Conservation (phyloP, 2,329 filamentous ascomycete genomes). For the Beauveria brongniartii region DNA sequence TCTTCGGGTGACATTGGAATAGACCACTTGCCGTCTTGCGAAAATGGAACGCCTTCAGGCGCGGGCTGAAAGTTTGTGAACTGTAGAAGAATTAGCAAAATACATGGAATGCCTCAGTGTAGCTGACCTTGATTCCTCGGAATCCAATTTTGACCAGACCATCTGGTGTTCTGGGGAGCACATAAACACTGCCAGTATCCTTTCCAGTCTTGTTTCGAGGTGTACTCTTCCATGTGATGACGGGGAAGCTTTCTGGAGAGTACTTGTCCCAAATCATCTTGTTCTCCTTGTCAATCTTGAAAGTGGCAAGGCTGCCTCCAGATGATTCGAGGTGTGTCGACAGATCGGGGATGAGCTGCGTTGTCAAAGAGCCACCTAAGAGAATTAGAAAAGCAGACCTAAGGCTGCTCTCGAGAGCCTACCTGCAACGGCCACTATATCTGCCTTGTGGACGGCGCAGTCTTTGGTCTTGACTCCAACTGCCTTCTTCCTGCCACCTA, state of each 20-base stretch:
- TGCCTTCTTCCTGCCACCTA: slow-evolving; percentile 11
- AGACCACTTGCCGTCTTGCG: slow-evolving; percentile 24
- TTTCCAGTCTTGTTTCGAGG: slow-evolving; percentile 20
- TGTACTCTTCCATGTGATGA: slow-evolving; percentile 24
- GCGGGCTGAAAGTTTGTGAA: slow-evolving; percentile 25
- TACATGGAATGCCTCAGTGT: too few species aligned
- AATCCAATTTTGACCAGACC: slow-evolving; percentile 23
- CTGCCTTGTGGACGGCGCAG: slow-evolving; percentile 14
- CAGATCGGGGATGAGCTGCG: slow-evolving; percentile 21
- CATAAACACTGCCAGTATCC: slow-evolving; percentile 23
- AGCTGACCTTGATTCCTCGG: slow-evolving; percentile 20
- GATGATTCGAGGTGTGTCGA: slow-evolving; percentile 23
- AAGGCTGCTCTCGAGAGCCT: background rate
- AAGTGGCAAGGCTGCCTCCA: slow-evolving; percentile 21
- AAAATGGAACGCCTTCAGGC: slow-evolving; percentile 20
- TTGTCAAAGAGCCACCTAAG: slow-evolving; percentile 24
- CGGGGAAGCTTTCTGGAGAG: slow-evolving; percentile 24
- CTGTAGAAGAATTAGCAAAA: slow-evolving; percentile 11
- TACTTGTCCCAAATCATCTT: slow-evolving; percentile 24
- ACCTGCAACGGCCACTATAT: slow-evolving; percentile 21
- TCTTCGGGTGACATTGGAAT: slow-evolving; percentile 20
- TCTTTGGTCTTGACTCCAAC: slow-evolving; percentile 17
- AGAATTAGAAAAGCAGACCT: background rate
- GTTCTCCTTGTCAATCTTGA: slow-evolving; percentile 19
- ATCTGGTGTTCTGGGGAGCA: slow-evolving; percentile 20